Evolutionary conservation across 345 rosid species (phyloP), one percentile per base, ranked within the genome.

Genomic region (Citrus unshiu): DNA sequence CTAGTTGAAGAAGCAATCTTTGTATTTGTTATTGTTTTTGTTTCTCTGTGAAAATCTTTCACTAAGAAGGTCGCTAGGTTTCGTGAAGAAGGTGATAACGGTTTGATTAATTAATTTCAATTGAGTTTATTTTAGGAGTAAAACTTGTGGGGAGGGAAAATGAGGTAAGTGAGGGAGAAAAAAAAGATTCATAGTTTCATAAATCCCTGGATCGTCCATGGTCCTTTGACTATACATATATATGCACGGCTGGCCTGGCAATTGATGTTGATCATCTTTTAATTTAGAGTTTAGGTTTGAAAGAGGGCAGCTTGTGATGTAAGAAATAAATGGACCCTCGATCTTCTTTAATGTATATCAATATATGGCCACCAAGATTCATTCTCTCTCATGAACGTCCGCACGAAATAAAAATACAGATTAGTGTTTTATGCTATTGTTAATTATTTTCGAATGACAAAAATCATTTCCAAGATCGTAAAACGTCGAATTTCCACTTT

Each of bases 1-100:
- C 83, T 80, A 70, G 75, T 81, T 81, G 83, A 77, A 86, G 82
- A 90, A 90, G 91, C 68, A 84, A 88, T 84, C 88, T 77, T 29
- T 2, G 30, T 61, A 57, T 54, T 61, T 51, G 76, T 25, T 77
- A 37, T 61, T 1, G 9, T 60, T 54, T 70, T 73, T 68, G 59
- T 69, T 60, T 77, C 74, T 59, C 69, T 75, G 62, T 80, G 27
- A 73, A 51, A 51, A 72, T 51, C 51, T 66, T 67, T 75, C 14
- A 37, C 68, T 3, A 4, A 46, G 51, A 46, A 46, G 3, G 9
- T 19, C 9, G 12, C 30, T 73, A 74, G 81, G 39, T 85, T 85
- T 73, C 84, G 82, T 87, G 77, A 69, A 46, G 58, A 37, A 74
- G 80, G 74, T 62, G 74, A 40, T 58, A 57, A 77, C 73, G 30